Evolutionary conservation across 2,329 filamentous ascomycete species (phyloP), one percentile per base, ranked within the genome.

Genomic region (Arthroderma sp.): DNA sequence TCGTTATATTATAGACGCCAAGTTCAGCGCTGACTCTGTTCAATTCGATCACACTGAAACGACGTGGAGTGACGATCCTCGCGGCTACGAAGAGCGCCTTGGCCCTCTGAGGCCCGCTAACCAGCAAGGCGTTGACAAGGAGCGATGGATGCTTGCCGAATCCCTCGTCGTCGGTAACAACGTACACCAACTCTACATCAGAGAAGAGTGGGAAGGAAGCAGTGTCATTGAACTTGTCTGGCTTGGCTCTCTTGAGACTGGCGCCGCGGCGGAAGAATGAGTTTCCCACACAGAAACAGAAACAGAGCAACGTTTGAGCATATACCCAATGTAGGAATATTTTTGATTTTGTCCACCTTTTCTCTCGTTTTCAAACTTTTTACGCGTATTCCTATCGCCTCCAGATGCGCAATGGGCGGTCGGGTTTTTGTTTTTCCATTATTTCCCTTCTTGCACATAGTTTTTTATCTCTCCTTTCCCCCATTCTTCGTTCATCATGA

Each of bases 191-290:
- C 60, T 62, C 50, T 68, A 68, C 48, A 34, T 34, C 8, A 59
- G 62, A 36, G 62, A 66, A 49, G 60, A 63, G 48, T 57, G 60
- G 47, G 59, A 64, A 37, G 58, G 57, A 46, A 64, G 65, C 55
- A 66, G 63, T 44, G 53, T 66, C 33, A 66, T 68, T 46, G 65
- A 68, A 48, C 57, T 68, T 22, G 64, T 68, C 32, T 68, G 65
- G 65, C 59, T 68, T 42, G 46, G 46, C 11, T 34, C 11, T 11
- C 8, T 9, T 11, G 32, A 34, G 9, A 11, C 32, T 34, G 32
- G 11, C 32, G 11, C 8, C 8, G 8, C 32, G 8, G 32, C 8
- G 32, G 9, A 34, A 11, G 32, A 9, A 34, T 11, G 32, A 11
- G 32, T 34, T 34, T 9, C 32, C 32, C 8, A 3, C 32, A 34